phyloP scores from a whole-genome alignment of 352 stramenopile species.

The Phytophthora nicotianae region DNA sequence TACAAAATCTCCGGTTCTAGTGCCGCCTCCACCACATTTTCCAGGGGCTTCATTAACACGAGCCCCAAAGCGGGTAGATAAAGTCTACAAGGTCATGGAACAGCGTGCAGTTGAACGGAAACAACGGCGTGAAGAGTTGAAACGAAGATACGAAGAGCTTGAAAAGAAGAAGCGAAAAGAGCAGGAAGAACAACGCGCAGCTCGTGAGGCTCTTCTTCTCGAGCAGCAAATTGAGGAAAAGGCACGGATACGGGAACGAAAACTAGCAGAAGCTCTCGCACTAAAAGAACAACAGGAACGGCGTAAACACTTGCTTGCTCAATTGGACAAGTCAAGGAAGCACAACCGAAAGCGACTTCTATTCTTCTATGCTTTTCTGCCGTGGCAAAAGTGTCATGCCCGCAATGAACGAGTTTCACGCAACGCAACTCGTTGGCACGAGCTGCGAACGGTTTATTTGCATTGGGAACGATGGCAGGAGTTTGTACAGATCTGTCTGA shows the following conservation, averaged over 20 bases:
- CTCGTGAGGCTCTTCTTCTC: conserved; percentile 44
- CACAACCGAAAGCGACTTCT: conserved; percentile 50
- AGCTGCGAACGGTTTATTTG: conserved; percentile 43
- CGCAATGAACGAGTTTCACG: conserved; percentile 33
- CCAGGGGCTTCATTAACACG: neutral
- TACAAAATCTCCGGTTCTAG: conserved; percentile 4
- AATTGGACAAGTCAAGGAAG: conserved; percentile 29
- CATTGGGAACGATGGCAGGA: conserved; percentile 49
- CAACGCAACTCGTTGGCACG: conserved; percentile 49
- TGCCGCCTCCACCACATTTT: conserved; percentile 1
- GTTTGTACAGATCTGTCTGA: conserved; percentile 33
- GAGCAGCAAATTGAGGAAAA: conserved; percentile 50
- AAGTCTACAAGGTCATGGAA: conserved; percentile 61
- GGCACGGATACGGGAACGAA: conserved; percentile 44
- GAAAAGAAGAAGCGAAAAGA: conserved; percentile 55
- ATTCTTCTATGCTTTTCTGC: conserved; percentile 54
- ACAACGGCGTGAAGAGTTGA: conserved; percentile 54
- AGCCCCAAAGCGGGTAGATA: conserved; percentile 27
- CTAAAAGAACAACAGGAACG: conserved; percentile 41
- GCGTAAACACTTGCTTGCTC: conserved; percentile 35
- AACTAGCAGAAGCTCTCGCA: conserved; percentile 35
- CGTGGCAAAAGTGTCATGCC: conserved; percentile 44
- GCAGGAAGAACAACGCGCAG: conserved; percentile 43
- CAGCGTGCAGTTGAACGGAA: conserved; percentile 61
- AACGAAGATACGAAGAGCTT: conserved; percentile 53